phyloP scores from a whole-genome alignment of 441 rosid genomes.

The Erodium texanum region DNA sequence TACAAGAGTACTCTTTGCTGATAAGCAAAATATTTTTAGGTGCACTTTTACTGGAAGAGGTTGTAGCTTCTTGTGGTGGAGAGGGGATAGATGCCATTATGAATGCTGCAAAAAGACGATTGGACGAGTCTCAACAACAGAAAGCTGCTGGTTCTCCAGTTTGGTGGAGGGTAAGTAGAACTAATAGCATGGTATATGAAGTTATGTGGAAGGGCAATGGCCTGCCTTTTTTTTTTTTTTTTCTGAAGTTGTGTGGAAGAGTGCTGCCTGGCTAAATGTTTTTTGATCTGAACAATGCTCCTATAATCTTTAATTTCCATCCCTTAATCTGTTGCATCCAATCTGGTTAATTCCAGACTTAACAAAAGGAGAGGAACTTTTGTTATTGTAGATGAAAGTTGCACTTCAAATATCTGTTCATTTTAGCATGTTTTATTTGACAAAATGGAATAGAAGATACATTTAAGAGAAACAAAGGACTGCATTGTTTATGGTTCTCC shows the following conservation, averaged over 20 bases:
- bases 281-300: not conserved
- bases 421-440: not conserved
- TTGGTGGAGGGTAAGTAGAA: constrained; percentile 84
- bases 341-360: not conserved
- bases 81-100: constrained; percentile 68
- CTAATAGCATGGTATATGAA: not conserved
- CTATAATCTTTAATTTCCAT: not conserved
- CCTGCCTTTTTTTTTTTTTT: not conserved
- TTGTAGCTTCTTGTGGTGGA: constrained; percentile 57
- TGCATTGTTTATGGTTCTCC: not conserved
- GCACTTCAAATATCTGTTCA: not conserved
- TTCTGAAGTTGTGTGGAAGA: not conserved
- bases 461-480: not conserved
- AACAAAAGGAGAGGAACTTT: not conserved
- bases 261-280: constrained; percentile 13
- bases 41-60: constrained; percentile 78
- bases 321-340: not conserved
- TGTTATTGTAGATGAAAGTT: not conserved
- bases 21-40: constrained; percentile 39
- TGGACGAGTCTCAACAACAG: constrained; percentile 62
- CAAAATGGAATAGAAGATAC: not conserved
- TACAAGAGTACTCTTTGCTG: constrained; percentile 12
- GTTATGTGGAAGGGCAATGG: not conserved
- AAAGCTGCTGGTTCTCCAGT: constrained; percentile 59
- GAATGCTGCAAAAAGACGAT: constrained; percentile 56